Percentiles rank a stretch among this genome's conserved stretches.
Conservation (phyloP, 108 stramenopile species). For the Mayamaea pseudoterrestris region DNA sequence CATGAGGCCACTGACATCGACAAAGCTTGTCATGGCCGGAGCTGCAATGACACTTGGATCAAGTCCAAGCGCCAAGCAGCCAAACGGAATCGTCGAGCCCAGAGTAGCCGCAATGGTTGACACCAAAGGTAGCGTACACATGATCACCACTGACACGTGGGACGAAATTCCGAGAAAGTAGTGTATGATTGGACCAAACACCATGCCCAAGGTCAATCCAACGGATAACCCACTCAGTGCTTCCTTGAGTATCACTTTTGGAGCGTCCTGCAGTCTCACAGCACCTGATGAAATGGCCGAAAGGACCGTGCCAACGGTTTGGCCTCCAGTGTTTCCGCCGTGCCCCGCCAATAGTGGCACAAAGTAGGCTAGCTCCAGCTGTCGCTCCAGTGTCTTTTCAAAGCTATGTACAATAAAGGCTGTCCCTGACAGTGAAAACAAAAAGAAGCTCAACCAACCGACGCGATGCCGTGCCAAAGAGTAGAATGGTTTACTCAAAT, state of each 20-base stretch:
- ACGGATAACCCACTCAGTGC: constrained; percentile 51
- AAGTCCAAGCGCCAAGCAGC: constrained; percentile 52
- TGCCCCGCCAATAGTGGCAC: constrained; percentile 83
- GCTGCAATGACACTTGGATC: constrained; percentile 81
- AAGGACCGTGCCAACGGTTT: constrained; percentile 76
- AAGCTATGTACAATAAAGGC: constrained; percentile 83
- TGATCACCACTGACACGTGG: constrained; percentile 65
- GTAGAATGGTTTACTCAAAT: constrained; percentile 54
- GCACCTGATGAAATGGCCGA: constrained; percentile 59
- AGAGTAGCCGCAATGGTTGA: constrained; percentile 72
- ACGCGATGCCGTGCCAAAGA: constrained; percentile 51
- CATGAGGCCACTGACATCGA: constrained; percentile 78
- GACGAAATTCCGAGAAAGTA: constrained; percentile 66
- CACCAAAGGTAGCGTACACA: constrained; percentile 59
- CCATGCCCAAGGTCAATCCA: constrained; percentile 45
- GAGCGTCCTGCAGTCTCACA: constrained; percentile 44
- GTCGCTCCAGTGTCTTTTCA: constrained; percentile 75
- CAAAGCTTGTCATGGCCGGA: constrained; percentile 85
- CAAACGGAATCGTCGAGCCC: constrained; percentile 69
- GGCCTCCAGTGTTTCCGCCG: constrained; percentile 85
- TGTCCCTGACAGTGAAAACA: constrained; percentile 58
- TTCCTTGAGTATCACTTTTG: constrained; percentile 55
- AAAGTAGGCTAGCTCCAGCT: constrained; percentile 83
- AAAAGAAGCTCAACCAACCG: constrained; percentile 73
- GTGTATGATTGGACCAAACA: constrained; percentile 61